Conservation (phyloP, 371 early-diverging fungal species). For the Circinella minor region DNA sequence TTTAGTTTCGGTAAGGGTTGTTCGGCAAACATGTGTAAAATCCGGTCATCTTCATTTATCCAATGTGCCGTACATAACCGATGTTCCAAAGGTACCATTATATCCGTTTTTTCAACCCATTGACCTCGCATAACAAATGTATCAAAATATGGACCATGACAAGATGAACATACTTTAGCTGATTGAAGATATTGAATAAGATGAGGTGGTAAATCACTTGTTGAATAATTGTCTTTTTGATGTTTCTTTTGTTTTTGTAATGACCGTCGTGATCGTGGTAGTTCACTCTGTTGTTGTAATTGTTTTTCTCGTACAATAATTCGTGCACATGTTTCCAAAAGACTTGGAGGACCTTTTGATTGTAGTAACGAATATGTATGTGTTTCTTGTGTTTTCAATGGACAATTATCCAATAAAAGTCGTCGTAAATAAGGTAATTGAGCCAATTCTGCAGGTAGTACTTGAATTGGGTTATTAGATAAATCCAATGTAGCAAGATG, state of each 20-base stretch:
- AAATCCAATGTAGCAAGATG: slow-evolving; percentile 66
- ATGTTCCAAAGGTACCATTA: slow-evolving; percentile 69
- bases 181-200: slow-evolving; percentile 66
- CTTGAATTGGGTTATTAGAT: slow-evolving; percentile 65
- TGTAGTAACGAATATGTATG: slow-evolving; percentile 17
- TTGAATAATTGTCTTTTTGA: not conserved
- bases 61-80: slow-evolving; percentile 82
- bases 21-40: slow-evolving; percentile 31
- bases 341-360: slow-evolving; percentile 48
- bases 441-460: slow-evolving; percentile 76
- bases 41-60: slow-evolving; percentile 71
- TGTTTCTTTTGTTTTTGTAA: slow-evolving; percentile 5
- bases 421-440: slow-evolving; percentile 69
- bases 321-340: slow-evolving; percentile 79
- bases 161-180: slow-evolving; percentile 79
- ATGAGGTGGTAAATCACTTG: slow-evolving; percentile 43
- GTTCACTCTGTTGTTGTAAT: not conserved
- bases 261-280: not conserved
- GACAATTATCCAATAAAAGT: slow-evolving; percentile 61
- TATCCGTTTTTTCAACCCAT: slow-evolving; percentile 60
- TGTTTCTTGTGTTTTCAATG: slow-evolving; percentile 31
- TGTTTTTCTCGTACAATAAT: slow-evolving; percentile 49
- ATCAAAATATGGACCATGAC: slow-evolving; percentile 89
- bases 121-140: slow-evolving; percentile 61
- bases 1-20: slow-evolving; percentile 1